A percentile compares a stretch with the other conserved stretches of the same genome.
Evolutionary conservation across 352 stramenopile genomes (phyloP).

Genomic region (Phytophthora rubi): DNA sequence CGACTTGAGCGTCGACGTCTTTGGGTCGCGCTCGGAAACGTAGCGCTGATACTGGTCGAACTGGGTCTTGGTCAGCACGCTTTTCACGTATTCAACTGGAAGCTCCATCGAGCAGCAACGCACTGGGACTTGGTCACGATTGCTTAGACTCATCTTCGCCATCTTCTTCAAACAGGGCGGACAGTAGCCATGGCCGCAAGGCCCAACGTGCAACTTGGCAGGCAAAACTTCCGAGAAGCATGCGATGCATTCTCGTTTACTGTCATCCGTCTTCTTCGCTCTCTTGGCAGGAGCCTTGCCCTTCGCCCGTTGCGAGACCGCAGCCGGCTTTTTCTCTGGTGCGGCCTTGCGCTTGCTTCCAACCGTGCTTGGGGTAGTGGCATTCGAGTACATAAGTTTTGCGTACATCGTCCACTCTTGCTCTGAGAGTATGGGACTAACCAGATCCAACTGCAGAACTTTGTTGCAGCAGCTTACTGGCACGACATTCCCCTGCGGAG

Average conservation of each 20-base stretch:
- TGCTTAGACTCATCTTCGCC: conserved; percentile 39
- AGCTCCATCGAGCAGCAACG: conserved; percentile 52
- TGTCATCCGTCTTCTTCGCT: conserved; percentile 1
- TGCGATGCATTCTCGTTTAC: conserved; percentile 29
- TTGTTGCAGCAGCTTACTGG: conserved; percentile 49
- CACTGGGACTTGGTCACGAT: conserved; percentile 42
- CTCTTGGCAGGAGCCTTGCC: conserved; percentile 17
- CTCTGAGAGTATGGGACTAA: conserved; percentile 32
- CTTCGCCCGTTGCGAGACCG: conserved; percentile 13
- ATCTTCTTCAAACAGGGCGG: conserved; percentile 42
- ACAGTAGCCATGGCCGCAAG: conserved; percentile 55
- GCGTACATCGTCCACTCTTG: conserved; percentile 44
- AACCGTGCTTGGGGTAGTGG: neutral
- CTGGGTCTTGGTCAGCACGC: conserved; percentile 19
- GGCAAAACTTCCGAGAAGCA: conserved; percentile 26
- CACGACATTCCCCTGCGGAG: conserved; percentile 23
- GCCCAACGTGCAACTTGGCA: conserved; percentile 20
- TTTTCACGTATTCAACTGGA: conserved; percentile 41
- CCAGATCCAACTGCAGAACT: conserved; percentile 42
- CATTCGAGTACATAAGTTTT: conserved; percentile 19
- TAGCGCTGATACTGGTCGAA: conserved; percentile 41
- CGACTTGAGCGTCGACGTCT: conserved; percentile 42
- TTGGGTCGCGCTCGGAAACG: conserved; percentile 48
- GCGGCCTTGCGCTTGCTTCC: conserved; percentile 30
- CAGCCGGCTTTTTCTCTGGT: neutral